Percentiles rank a stretch among this genome's conserved stretches.
phyloP scores from a whole-genome alignment of 441 rosid genomes.

The Populus hybrid region DNA sequence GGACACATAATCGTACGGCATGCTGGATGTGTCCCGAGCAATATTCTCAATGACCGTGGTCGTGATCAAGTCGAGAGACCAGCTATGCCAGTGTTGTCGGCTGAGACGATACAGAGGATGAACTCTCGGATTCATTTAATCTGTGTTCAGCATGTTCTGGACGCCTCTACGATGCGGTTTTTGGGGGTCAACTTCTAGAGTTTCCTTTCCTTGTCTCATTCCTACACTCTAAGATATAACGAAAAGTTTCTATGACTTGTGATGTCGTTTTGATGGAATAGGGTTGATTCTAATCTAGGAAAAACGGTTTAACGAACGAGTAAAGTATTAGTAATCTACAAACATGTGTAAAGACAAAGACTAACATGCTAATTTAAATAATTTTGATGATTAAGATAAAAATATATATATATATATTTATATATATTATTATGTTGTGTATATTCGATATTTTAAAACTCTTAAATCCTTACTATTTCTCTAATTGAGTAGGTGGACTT shows the following conservation, averaged over 20 bases:
- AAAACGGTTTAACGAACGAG: not conserved
- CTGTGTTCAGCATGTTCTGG: not conserved
- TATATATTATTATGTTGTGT: not conserved
- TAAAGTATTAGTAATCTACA: not conserved
- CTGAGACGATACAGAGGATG: not conserved
- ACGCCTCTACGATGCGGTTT: not conserved
- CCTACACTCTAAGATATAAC: not conserved
- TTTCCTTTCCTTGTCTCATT: too few species aligned
- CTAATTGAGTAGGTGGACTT: conserved; percentile 29
- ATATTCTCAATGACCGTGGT: not conserved
- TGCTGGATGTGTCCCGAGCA: too few species aligned
- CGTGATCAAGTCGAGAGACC: not conserved
- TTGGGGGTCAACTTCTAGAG: conserved; percentile 1
- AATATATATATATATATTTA: too few species aligned
- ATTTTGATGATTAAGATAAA: not conserved
- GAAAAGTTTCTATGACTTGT: conserved; percentile 8
- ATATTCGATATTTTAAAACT: not conserved
- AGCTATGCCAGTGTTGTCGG: not conserved
- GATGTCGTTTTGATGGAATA: not conserved
- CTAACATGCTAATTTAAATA: not conserved
- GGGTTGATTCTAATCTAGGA: conserved; percentile 11
- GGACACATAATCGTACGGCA: not conserved
- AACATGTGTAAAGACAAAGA: not conserved
- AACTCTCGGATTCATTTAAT: not conserved
- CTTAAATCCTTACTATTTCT: not conserved